Base-by-base conservation (phyloP, 73 alveolate species). In the Tetrahymena thermophila region DNA sequence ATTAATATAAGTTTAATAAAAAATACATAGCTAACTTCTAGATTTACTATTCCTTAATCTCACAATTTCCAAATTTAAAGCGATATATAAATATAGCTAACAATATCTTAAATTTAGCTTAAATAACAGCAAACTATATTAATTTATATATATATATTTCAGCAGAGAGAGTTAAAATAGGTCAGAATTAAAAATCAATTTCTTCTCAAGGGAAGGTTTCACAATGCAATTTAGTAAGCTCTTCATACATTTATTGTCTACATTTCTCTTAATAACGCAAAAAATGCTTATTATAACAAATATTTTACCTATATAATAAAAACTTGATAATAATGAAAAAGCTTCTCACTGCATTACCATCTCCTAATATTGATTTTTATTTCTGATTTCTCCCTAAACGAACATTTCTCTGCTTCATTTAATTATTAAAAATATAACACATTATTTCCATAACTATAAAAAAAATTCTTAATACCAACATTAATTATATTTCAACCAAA, bases 161-260 rank as follows among this genome's bases (percentile, higher is more conserved):
- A 10, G 31, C 89, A 28, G 40, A 71, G 37, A 71, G 37, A 71
- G 35, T 31, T 34, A 23, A 71, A 71, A 42, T 31, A 71, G 89
- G 89, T 71, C 89, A 71, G 89, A 19, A 17, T 19, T 28, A 10
- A 23, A 71, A 71, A 71, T 25, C 89, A 71, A 71, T 71, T 71
- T 71, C 89, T 71, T 71, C 89, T 71, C 89, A 71, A 71, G 89
- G n/a, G 37, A 71, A 71, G 89, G 89, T 71, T 71, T 71, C 89
- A 28, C 89, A 71, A 71, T 71, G 37, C 89, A 71, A 17, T 71
- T 56, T 10, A 56, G 44, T 40, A 40, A 4, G 44, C 44, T 56
- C 21, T 31, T 71, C 89, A 28, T 8, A 0, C 89, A 71, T 50
- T 50, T 50, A 50, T 50, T 50, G 83, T 50, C 83, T 50, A 50